Evolutionary conservation across 345 rosid genomes (phyloP).

Genomic region (Gossypioides kirkii): DNA sequence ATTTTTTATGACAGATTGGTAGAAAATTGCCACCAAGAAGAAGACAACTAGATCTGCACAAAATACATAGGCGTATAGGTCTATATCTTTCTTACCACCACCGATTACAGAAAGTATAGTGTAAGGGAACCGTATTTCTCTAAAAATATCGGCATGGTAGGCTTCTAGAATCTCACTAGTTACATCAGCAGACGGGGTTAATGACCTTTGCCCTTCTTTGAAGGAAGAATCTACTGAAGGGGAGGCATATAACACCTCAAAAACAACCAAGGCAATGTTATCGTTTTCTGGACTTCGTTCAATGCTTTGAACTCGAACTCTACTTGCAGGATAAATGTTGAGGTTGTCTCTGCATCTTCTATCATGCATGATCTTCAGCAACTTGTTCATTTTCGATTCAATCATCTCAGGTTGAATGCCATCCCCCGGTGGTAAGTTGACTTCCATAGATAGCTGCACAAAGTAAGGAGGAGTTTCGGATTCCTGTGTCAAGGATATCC

Average conservation of each 20-base stretch:
- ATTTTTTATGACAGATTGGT: constrained; percentile 80
- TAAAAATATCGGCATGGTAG: constrained; percentile 54
- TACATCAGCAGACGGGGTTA: constrained; percentile 88
- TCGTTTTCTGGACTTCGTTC: constrained; percentile 73
- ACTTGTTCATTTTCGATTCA: constrained; percentile 69
- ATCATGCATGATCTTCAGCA: constrained; percentile 65
- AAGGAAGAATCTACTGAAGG: constrained; percentile 51
- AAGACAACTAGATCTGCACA: constrained; percentile 86
- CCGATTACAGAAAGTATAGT: constrained; percentile 75
- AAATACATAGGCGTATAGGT: constrained; percentile 86
- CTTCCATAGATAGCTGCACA: constrained; percentile 89
- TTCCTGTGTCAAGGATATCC: constrained; percentile 78
- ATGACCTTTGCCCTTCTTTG: constrained; percentile 70
- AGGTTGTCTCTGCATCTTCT: constrained; percentile 56
- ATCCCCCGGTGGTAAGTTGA: constrained; percentile 78
- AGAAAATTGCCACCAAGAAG: constrained; percentile 85
- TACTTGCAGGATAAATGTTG: constrained; percentile 62
- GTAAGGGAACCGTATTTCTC: constrained; percentile 62
- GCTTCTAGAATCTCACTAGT: constrained; percentile 70
- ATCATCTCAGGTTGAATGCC: constrained; percentile 89
- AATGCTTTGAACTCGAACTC: constrained; percentile 86
- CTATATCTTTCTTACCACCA: constrained; percentile 88
- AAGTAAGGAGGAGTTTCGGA: constrained; percentile 97
- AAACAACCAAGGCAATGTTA: constrained; percentile 76
- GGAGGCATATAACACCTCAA: constrained; percentile 84